Evolutionary conservation across 257 asterid genomes (phyloP), one percentile per base, ranked within the genome.

Genomic region (Solanum ossicruentum): DNA sequence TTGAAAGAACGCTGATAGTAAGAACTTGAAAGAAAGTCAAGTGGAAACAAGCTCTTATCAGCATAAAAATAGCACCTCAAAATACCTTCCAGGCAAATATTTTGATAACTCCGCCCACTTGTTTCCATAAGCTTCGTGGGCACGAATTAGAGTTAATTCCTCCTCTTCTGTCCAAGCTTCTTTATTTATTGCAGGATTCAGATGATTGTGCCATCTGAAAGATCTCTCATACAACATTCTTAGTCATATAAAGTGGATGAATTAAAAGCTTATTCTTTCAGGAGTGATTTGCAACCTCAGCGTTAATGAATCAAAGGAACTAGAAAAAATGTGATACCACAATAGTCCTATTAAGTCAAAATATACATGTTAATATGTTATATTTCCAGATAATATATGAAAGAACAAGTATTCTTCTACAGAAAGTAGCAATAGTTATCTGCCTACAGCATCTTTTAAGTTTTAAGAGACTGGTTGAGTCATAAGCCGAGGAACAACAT

Each of bases 61-160:
- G 17, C 82, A 77, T 77, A 8, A 77, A 77, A 77, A 21, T 10
- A 78, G 54, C 66, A 78, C 47, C 65, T 54, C 66, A 86, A 84
- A 75, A 80, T 91, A 95, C 98, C 98, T 95, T 84, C 98, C 98
- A 65, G 97, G 98, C 91, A 95, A 92, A 87, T 91, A 89, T 88
- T 95, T 94, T 6, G 97, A 91, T 88, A 95, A 88, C 93, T 94
- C 98, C 2, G 99, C 99, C 99, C 99, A 97, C 90, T 97, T 97
- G 94, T 97, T 97, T 87, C 99, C 99, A 84, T 90, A 90, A 85
- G 89, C 89, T 81, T 92, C 94, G 85, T 95, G 98, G 83, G 97
- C 98, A 86, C 86, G 95, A 87, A 95, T 91, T 86, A 95, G 88
- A 86, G 96, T 92, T 90, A 95, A 89, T 88, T 95, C 98, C 91